phyloP scores from a whole-genome alignment of 345 rosid genomes.

The Murraya paniculata region DNA sequence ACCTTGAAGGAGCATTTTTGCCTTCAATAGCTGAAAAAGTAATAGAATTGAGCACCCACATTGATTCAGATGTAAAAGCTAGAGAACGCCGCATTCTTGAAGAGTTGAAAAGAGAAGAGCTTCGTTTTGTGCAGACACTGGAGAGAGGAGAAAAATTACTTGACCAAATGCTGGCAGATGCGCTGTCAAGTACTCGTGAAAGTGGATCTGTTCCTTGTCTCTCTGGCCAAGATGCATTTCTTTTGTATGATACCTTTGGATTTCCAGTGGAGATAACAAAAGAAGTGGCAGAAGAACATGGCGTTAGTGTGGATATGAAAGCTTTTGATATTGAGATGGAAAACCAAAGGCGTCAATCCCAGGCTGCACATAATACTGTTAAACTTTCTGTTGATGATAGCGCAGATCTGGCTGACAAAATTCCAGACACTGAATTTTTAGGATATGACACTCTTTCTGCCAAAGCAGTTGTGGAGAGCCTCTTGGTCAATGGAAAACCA shows the following conservation, averaged over 20 bases:
- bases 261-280: constrained; percentile 89
- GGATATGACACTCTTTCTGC: constrained; percentile 79
- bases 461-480: constrained; percentile 67
- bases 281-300: constrained; percentile 80
- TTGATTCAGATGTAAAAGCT: constrained; percentile 64
- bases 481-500: constrained; percentile 73
- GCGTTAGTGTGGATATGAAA: constrained; percentile 58
- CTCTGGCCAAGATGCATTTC: constrained; percentile 83
- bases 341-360: constrained; percentile 82
- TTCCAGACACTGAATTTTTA: constrained; percentile 73
- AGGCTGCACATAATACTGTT: constrained; percentile 83
- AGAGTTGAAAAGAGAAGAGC: constrained; percentile 84
- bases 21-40: constrained; percentile 75
- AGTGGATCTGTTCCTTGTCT: constrained; percentile 46
- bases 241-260: constrained; percentile 80
- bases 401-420: constrained; percentile 42
- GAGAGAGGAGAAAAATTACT: constrained; percentile 92
- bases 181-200: constrained; percentile 39
- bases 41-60: constrained; percentile 68
- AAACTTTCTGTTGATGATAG: constrained; percentile 68
- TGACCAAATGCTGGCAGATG: constrained; percentile 65
- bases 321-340: constrained; percentile 86
- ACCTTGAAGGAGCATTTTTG: constrained; percentile 64
- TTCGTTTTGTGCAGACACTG: constrained; percentile 80
- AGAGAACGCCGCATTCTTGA: constrained; percentile 60